Base-by-base conservation (phyloP, 2,329 filamentous ascomycete genomes). In the Apiospora saccharicola region DNA sequence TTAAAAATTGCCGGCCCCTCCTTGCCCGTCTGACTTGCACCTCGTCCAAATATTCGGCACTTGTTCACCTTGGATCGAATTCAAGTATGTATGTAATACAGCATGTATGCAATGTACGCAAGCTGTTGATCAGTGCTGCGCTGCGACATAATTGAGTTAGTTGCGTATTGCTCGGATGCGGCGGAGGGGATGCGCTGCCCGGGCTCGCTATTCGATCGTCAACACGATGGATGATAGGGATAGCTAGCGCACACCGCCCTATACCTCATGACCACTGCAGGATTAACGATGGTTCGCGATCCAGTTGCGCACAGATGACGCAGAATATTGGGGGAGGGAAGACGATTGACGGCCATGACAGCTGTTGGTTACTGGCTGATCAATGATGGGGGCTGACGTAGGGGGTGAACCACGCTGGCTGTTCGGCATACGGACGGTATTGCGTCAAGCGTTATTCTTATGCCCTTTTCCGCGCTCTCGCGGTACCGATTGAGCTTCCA, bases 241-340 rank as follows among this genome's bases (percentile, higher is more conserved):
- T 57, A 22, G 19, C 26, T 61, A 53, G 30, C 34, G 30, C 14
- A 61, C 53, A 61, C 53, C 57, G 57, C 57, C 57, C 22, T 64
- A 61, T 22, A 61, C 53, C 53, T 64, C 30, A 64, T 41, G 57
- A 64, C 57, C 34, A 41, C 57, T n/a, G 34, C 57, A 64, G 57
- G 57, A 64, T 64, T 64, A 64, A 34, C 37, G 53, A 61, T 37
- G 53, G 53, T 37, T 19, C 30, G 19, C 57, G 57, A 64, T 41
- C 57, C 30, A 64, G 57, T 64, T 64, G 34, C 57, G 57, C 57
- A 64, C 34, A 64, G 19, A 64, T 64, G 57, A 64, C 57, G 57
- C 57, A 10, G 8, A 22, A 37, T 30, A 34, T 61, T 34, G 30
- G 53, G 46, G n/a, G 46, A 16, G 16, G 8, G 22, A 22, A 3